phyloP scores from a whole-genome alignment of 228 moss, liverwort and hornwort genomes.

The Sphagnum magellanicum region DNA sequence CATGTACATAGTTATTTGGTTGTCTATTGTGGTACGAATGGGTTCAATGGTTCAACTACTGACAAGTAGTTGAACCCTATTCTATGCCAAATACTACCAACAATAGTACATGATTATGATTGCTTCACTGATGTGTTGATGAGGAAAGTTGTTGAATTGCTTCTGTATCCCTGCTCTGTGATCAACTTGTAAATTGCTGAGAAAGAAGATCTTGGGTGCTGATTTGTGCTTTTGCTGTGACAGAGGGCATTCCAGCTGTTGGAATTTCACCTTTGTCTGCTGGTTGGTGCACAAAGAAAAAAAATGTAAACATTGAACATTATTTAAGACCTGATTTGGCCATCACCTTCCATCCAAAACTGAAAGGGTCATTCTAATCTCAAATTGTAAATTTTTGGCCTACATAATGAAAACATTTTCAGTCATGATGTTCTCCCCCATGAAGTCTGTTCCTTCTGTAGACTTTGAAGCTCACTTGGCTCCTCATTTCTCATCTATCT shows the following conservation, averaged over 20 bases:
- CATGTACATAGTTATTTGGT: not conserved
- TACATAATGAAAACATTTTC: not conserved
- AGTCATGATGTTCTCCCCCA: not conserved
- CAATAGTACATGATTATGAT: not conserved
- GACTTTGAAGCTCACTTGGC: conserved; percentile 10
- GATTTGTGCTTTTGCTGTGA: conserved; percentile 1
- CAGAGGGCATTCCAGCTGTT: conserved; percentile 92
- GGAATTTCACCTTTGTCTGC: conserved; percentile 70
- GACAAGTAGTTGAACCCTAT: too few species aligned
- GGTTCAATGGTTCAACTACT: too few species aligned
- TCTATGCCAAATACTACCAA: too few species aligned
- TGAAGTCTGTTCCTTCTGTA: not conserved
- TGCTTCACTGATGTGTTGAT: not conserved
- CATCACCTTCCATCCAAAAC: too few species aligned
- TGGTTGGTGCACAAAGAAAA: conserved; percentile 79
- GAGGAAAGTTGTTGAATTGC: not conserved
- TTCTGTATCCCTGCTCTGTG: too few species aligned
- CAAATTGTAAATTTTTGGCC: not conserved
- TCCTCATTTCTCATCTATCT: not conserved
- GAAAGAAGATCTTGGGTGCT: not conserved
- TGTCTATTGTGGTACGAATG: not conserved
- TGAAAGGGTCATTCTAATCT: not conserved
- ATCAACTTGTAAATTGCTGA: not conserved
- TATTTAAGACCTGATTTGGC: too few species aligned
- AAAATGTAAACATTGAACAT: conserved; percentile 27